A percentile compares a stretch with the other conserved stretches of the same genome.
Conservation (phyloP, 176 grass and related monocot species). For the Aegilops umbellulata region DNA sequence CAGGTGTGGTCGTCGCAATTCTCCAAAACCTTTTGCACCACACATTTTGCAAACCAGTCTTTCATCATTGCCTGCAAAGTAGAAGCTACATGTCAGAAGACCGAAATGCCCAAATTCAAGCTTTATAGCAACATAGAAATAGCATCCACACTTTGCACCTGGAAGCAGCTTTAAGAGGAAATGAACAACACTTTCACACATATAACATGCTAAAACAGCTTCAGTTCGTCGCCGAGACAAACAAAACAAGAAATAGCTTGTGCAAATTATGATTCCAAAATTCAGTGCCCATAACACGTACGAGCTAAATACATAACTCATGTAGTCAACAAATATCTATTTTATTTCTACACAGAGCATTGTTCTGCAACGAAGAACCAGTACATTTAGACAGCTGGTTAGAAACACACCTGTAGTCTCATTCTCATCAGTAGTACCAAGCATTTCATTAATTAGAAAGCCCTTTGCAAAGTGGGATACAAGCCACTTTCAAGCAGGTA, state of each 20-base stretch:
- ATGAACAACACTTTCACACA: too few species aligned
- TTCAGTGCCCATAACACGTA: neutral
- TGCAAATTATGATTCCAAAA: neutral
- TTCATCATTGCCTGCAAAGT: too few species aligned
- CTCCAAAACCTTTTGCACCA: too few species aligned
- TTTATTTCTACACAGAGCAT: neutral
- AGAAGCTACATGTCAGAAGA: too few species aligned
- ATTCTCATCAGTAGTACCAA: conserved; percentile 85
- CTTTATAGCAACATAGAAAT: neutral
- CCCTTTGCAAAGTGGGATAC: neutral
- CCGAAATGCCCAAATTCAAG: too few species aligned
- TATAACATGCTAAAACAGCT: too few species aligned
- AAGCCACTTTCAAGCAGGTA: neutral
- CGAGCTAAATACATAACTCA: neutral
- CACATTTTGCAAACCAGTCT: too few species aligned
- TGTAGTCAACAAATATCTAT: neutral
- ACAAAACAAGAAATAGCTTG: too few species aligned
- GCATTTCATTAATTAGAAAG: conserved; percentile 1
- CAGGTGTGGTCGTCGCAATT: too few species aligned
- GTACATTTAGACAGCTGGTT: neutral
- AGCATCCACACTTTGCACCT: too few species aligned
- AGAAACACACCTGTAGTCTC: conserved; percentile 60
- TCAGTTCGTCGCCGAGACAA: too few species aligned
- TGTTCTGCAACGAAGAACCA: neutral
- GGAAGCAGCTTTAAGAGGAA: too few species aligned